These are phyloP conservation scores for Solanum clarkiae DNA, from an alignment of 257 asterid species.

Conservation along the genomic window DNA sequence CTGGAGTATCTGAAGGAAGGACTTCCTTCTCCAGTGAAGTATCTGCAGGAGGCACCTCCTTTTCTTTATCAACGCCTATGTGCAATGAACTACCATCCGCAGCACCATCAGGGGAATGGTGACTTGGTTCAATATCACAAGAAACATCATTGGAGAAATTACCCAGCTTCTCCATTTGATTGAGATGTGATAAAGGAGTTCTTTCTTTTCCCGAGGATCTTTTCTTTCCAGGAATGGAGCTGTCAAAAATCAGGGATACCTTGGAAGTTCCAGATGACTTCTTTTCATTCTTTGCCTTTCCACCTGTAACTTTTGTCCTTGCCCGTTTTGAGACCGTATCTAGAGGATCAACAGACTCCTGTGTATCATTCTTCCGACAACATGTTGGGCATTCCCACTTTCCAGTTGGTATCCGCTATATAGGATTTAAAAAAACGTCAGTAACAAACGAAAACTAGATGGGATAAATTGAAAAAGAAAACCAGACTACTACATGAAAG, in stretches of 20 bases:
- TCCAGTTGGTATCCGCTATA: constrained; percentile 58
- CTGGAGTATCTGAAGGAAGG: background rate
- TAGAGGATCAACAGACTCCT: constrained; percentile 23
- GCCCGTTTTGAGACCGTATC: constrained; percentile 50
- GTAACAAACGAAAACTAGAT: background rate
- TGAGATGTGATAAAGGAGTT: constrained; percentile 16
- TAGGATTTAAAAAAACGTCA: background rate
- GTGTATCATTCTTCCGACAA: constrained; percentile 19
- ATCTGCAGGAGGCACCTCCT: constrained; percentile 17
- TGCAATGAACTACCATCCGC: constrained; percentile 27
- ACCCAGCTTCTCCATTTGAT: constrained; percentile 24
- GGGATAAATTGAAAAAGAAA: constrained; percentile 3
- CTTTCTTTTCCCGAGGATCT: constrained; percentile 32
- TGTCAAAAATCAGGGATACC: constrained; percentile 13
- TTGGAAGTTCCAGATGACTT: constrained; percentile 31
- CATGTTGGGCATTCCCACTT: constrained; percentile 73
- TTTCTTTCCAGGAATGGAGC: constrained; percentile 29
- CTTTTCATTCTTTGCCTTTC: constrained; percentile 36
- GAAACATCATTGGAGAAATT: constrained; percentile 19
- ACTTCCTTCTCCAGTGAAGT: background rate
- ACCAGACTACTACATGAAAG: background rate
- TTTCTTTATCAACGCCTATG: constrained; percentile 16
- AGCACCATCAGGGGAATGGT: constrained; percentile 29
- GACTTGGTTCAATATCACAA: constrained; percentile 12
- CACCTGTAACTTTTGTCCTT: constrained; percentile 40